Base-by-base conservation (phyloP, 345 rosid genomes). In the Ceriops decandra region DNA sequence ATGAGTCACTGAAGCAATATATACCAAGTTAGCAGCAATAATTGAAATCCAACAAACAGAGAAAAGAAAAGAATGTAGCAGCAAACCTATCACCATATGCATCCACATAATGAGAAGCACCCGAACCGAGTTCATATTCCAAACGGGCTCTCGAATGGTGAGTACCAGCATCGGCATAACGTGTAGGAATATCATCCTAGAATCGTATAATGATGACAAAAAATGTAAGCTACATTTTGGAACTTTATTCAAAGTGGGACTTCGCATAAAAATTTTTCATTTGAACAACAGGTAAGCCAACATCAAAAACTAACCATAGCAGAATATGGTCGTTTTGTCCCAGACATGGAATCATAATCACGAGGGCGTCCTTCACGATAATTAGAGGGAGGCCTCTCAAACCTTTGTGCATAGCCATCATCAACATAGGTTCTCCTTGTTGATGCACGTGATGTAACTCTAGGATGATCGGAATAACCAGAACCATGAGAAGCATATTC, bases 131-230 rank as follows among this genome's bases (percentile, higher is more conserved):
- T 57, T 95, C 96, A 78, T 91, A 91, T 77, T 95, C 99, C 74
- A 95, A 62, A 60, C 97, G 93, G 51, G 99, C 83, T 81, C 99
- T 95, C 2, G 97, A 85, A 74, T 85, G 96, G 54, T 96, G 93
- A 62, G 82, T 71, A 65, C 83, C 79, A 0, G 75, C 73, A 42
- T 90, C 99, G 72, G 86, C 89, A 85, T 90, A 91, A 42, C 92
- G 90, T 10, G 91, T 87, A 68, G 99, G 90, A 76, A 81, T 76
- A 73, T 90, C 96, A 82, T 89, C 99, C 99, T 95, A 72, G 31
- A 60, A 57, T 72, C 54, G 6, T 9, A 68, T 4, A 19, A 59
- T 53, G 11, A 38, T 3, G n/a, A 47, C 57, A 61, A 63, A 47
- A 71, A 21, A 71, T 31, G 66, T 68, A 24, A 35, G 64, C 31